Percentiles rank a stretch among this genome's conserved stretches.
Conservation (phyloP, 345 rosid species). For the Murraya paniculata region DNA sequence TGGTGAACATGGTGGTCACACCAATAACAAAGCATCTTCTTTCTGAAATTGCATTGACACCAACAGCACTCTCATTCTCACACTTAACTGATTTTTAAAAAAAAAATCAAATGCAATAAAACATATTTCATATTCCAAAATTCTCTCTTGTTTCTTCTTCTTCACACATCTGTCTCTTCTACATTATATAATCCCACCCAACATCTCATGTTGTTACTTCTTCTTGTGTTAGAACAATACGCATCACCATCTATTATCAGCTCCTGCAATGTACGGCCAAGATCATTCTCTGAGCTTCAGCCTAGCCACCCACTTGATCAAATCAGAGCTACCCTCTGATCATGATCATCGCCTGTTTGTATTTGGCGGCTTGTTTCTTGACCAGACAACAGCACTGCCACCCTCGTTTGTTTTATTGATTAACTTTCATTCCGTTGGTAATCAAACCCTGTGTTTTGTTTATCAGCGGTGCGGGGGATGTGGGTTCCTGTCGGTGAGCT, state of each 20-base stretch:
- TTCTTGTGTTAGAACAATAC: no score
- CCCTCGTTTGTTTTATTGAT: slow-evolving; percentile 46
- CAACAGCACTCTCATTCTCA: neutral
- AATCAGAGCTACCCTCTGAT: slow-evolving; percentile 19
- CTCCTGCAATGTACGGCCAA: slow-evolving; percentile 42
- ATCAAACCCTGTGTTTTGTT: slow-evolving; percentile 28
- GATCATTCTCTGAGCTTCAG: slow-evolving; percentile 37
- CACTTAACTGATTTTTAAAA: neutral
- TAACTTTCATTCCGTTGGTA: neutral
- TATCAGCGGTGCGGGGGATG: slow-evolving; percentile 28
- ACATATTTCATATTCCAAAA: neutral
- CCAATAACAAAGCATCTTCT: neutral
- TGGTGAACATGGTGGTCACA: no score
- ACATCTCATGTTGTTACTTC: neutral
- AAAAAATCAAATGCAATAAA: no score
- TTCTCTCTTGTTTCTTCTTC: neutral
- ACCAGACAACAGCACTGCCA: slow-evolving; percentile 21
- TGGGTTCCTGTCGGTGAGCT: slow-evolving; percentile 61
- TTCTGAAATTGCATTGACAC: neutral
- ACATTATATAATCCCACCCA: neutral
- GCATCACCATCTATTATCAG: neutral
- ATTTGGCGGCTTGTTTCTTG: slow-evolving; percentile 60
- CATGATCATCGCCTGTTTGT: slow-evolving; percentile 12
- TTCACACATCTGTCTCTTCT: no score
- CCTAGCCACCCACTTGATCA: slow-evolving; percentile 24